Percentiles rank a stretch among this genome's conserved stretches.
phyloP scores from a whole-genome alignment of 225 moss, liverwort and hornwort species.

The Ulota crispa region DNA sequence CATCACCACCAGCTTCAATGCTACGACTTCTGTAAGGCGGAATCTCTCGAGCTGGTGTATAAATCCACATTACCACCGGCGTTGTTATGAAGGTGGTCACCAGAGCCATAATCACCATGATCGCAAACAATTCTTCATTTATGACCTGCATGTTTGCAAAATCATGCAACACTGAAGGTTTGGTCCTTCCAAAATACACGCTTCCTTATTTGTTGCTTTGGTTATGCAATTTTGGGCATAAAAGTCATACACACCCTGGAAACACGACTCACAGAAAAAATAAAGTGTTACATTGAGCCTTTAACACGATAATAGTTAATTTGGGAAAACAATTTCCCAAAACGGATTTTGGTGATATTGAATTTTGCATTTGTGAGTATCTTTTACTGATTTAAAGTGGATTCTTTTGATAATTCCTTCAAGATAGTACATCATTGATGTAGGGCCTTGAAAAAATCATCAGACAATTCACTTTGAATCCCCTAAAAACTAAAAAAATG shows the following conservation, averaged over 20 bases:
- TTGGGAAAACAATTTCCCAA: too few relatives aligned
- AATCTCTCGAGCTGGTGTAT: constrained; percentile 62
- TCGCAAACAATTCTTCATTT: constrained; percentile 69
- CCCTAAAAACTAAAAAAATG: too few relatives aligned
- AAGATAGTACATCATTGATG: too few relatives aligned
- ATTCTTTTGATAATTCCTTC: too few relatives aligned
- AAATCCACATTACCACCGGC: constrained; percentile 67
- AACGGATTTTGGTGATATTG: too few relatives aligned
- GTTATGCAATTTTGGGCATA: background rate
- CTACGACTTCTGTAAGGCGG: constrained; percentile 52
- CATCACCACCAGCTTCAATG: constrained; percentile 37
- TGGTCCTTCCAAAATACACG: background rate
- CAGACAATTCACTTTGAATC: too few relatives aligned
- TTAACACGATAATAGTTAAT: too few relatives aligned
- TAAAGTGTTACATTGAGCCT: too few relatives aligned
- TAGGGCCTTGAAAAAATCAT: too few relatives aligned
- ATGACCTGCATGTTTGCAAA: constrained; percentile 49
- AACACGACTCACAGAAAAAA: too few relatives aligned
- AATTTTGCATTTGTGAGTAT: too few relatives aligned
- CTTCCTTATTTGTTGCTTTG: background rate
- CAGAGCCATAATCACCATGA: constrained; percentile 72
- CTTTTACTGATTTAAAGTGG: too few relatives aligned
- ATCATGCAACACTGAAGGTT: background rate
- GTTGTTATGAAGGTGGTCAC: constrained; percentile 71
- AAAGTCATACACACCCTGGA: background rate